Evolutionary conservation across 176 grass and related monocot genomes (phyloP).

Genomic region (Leersia perrieri): DNA sequence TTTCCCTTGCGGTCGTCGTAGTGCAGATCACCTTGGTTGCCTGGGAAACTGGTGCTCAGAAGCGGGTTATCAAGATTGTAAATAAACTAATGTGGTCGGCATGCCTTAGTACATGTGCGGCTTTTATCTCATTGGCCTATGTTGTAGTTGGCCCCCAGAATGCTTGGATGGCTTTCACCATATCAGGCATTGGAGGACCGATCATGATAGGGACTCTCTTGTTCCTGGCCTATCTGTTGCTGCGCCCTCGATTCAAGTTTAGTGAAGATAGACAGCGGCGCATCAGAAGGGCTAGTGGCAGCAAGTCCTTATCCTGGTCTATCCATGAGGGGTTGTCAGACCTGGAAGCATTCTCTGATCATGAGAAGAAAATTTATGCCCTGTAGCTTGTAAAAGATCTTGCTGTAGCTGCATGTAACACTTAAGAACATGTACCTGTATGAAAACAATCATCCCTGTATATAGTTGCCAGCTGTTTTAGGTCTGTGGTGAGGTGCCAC

Average conservation of each 20-base stretch:
- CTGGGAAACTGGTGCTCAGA: conserved; percentile 95
- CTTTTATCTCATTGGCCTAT: conserved; percentile 90
- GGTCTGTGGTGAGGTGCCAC: conserved; percentile 4
- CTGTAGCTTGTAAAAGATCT: conserved; percentile 44
- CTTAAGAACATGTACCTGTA: not conserved
- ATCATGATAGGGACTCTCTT: conserved; percentile 89
- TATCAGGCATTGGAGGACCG: conserved; percentile 77
- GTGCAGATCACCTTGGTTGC: conserved; percentile 97
- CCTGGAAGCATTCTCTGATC: conserved; percentile 85
- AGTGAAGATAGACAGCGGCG: conserved; percentile 73
- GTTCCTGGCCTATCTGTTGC: conserved; percentile 73
- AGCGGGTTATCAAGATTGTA: conserved; percentile 78
- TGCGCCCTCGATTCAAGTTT: conserved; percentile 73
- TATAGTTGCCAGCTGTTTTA: conserved; percentile 36
- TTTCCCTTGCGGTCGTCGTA: conserved; percentile 94
- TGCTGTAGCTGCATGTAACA: conserved; percentile 25
- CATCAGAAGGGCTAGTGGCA: conserved; percentile 75
- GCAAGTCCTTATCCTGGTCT: conserved; percentile 97
- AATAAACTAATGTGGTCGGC: conserved; percentile 99
- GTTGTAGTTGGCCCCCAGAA: conserved; percentile 79
- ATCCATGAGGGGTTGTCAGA: conserved; percentile 65
- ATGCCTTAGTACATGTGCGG: conserved; percentile 82
- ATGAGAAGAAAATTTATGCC: conserved; percentile 91
- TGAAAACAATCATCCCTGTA: conserved; percentile 30
- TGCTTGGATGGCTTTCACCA: conserved; percentile 84